phyloP scores from a whole-genome alignment of 768 basidiomycete genomes.

The Termitomyces sp. region DNA sequence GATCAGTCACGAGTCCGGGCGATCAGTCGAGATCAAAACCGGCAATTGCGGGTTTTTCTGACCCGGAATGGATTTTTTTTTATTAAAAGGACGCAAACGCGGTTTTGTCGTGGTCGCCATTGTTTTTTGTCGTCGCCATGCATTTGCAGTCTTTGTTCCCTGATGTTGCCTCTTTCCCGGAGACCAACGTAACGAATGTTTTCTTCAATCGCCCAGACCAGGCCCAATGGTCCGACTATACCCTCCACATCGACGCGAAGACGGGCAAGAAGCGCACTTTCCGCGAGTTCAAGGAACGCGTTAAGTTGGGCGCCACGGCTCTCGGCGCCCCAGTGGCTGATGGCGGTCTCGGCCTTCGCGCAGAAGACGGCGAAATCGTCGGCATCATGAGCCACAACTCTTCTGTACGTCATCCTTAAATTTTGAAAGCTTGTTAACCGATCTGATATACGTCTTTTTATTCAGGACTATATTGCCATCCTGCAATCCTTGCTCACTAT shows the following conservation, averaged over 20 bases:
- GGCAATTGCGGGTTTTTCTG: slow-evolving; percentile 3
- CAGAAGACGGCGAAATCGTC: slow-evolving; percentile 48
- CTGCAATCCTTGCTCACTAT: slow-evolving; percentile 42
- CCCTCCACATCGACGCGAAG: slow-evolving; percentile 47
- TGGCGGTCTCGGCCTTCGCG: slow-evolving; percentile 52
- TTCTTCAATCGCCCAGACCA: slow-evolving; percentile 52
- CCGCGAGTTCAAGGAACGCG: slow-evolving; percentile 42
- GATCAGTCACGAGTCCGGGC: not conserved
- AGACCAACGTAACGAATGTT: slow-evolving; percentile 49
- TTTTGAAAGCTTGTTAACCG: not conserved
- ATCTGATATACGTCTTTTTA: not conserved
- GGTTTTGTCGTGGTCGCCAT: too few species aligned
- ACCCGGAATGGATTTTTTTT: not conserved
- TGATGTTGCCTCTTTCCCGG: slow-evolving; percentile 40
- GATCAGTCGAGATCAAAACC: not conserved
- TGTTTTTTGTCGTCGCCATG: slow-evolving; percentile 29
- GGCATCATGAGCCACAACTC: slow-evolving; percentile 71
- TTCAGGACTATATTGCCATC: slow-evolving; percentile 50
- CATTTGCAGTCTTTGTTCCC: slow-evolving; percentile 53
- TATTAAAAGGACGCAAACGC: slow-evolving; percentile 7
- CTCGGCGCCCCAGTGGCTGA: slow-evolving; percentile 37
- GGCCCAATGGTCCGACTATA: slow-evolving; percentile 48
- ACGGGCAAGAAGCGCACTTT: slow-evolving; percentile 42
- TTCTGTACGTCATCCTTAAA: slow-evolving; percentile 30
- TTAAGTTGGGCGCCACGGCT: slow-evolving; percentile 52